Base-by-base conservation (phyloP, 164 flowering plant genomes). In the Annona cherimola region DNA sequence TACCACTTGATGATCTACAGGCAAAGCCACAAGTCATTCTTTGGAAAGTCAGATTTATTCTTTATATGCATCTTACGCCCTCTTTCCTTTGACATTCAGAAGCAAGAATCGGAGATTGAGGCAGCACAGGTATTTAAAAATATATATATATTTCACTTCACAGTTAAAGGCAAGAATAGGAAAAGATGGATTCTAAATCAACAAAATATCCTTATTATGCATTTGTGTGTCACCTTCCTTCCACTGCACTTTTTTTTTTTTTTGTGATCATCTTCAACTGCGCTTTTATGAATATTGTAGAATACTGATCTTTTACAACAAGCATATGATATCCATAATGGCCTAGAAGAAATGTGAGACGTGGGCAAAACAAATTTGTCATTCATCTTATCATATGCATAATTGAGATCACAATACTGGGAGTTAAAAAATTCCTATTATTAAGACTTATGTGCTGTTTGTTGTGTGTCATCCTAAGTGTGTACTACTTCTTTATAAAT, bases 21-120 rank as follows among this genome's bases (percentile, higher is more conserved):
- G 78, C 90, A 89, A 77, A 78, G 78, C 77, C 94, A 88, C 84
- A 70, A 76, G 19, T 63, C 86, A 63, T 87, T 87, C 80, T 88
- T 87, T 73, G 71, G 66, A 19, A 91, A 91, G 73, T 91, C 97
- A 60, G 93, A 89, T 76, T 76, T 89, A 72, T 81, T 90, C 71
- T 90, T 90, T 54, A 66, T 91, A 54, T 90, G 97, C 89, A 79
- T 86, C 88, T 73, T 91, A 70, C 79, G 76, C 4, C 93, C 94
- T 35, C 75, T 75, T 6, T 82, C 90, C 68, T 83, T 71, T 68
- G 80, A 82, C 68, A 88, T 91, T 72, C 82, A 88, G 79, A 85
- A 71, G 71, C 94, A 91, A 79, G 86, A 84, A 3, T 55, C 54
- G 16, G 94, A 91, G 77, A 82, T 90, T 57, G 88, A 79, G 69